Conservation (phyloP, 2,329 filamentous ascomycete species). For the Metarhizium robertsii region DNA sequence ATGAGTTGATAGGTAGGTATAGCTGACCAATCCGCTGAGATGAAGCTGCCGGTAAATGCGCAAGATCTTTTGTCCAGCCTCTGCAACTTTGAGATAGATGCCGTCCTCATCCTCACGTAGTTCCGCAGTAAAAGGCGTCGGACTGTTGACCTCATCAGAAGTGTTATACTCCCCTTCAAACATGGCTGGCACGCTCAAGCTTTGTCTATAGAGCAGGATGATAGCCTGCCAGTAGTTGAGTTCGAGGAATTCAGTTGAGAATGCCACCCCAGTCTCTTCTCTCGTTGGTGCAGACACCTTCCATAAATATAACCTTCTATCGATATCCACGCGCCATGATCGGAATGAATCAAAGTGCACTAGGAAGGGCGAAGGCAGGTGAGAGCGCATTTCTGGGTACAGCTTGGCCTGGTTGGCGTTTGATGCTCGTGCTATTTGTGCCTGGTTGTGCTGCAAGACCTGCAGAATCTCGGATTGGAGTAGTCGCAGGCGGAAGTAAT, state of each 20-base stretch:
- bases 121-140: slow-evolving; percentile 53
- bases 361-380: slow-evolving; percentile 77
- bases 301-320: slow-evolving; percentile 76
- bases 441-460: slow-evolving; percentile 86
- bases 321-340: slow-evolving; percentile 81
- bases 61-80: slow-evolving; percentile 87
- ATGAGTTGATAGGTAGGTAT: slow-evolving; percentile 91
- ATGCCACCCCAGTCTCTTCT: slow-evolving; percentile 74
- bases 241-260: slow-evolving; percentile 82
- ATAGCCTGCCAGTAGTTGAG: slow-evolving; percentile 97
- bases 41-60: slow-evolving; percentile 87
- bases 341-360: slow-evolving; percentile 76
- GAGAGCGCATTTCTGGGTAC: slow-evolving; percentile 68
- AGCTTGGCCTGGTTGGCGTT: slow-evolving; percentile 52
- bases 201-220: slow-evolving; percentile 91
- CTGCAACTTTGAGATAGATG: slow-evolving; percentile 89
- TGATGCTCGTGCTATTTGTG: slow-evolving; percentile 62
- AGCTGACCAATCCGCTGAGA: slow-evolving; percentile 81
- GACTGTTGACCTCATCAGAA: slow-evolving; percentile 54
- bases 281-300: slow-evolving; percentile 72
- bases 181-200: slow-evolving; percentile 73
- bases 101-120: slow-evolving; percentile 75
- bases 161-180: slow-evolving; percentile 71
- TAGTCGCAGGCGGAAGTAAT: slow-evolving; percentile 82
- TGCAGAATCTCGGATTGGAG: slow-evolving; percentile 93